phyloP scores from a whole-genome alignment of 2,329 filamentous ascomycete species.

The Penicillium nordicum region DNA sequence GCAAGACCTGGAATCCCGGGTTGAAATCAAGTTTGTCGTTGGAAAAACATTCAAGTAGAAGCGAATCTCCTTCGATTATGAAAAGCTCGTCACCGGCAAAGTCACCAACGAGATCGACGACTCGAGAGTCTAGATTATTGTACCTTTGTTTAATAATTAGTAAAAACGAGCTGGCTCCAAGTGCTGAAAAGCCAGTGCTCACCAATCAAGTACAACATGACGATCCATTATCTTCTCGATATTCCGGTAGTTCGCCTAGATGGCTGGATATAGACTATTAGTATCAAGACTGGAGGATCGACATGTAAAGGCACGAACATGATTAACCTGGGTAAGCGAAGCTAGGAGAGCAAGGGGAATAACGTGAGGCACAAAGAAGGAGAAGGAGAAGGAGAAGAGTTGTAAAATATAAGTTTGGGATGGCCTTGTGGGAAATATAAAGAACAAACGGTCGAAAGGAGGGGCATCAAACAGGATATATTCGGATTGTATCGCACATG shows the following conservation, averaged over 20 bases:
- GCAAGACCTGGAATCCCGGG: constrained; percentile 65
- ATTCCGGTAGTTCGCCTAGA: neutral
- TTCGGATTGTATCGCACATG: neutral
- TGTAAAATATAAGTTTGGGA: neutral
- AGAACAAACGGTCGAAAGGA: neutral
- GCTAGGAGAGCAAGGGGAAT: neutral
- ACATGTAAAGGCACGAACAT: too few species aligned
- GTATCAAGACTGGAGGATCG: neutral
- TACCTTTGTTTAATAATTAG: neutral
- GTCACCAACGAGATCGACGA: constrained; percentile 68
- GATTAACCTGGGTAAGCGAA: neutral
- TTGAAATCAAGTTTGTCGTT: constrained; percentile 61
- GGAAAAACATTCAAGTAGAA: constrained; percentile 63
- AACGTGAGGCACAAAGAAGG: neutral
- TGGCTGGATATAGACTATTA: neutral
- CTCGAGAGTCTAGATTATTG: constrained; percentile 37
- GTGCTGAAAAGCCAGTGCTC: neutral
- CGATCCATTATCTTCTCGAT: neutral
- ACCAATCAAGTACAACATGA: neutral
- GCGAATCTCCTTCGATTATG: constrained; percentile 68
- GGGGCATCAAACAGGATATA: neutral
- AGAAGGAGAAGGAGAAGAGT: neutral
- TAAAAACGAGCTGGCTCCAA: neutral
- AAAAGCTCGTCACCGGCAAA: constrained; percentile 73
- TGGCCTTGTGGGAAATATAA: neutral